phyloP scores from a whole-genome alignment of 441 rosid genomes.

The Raphanus hybrid region DNA sequence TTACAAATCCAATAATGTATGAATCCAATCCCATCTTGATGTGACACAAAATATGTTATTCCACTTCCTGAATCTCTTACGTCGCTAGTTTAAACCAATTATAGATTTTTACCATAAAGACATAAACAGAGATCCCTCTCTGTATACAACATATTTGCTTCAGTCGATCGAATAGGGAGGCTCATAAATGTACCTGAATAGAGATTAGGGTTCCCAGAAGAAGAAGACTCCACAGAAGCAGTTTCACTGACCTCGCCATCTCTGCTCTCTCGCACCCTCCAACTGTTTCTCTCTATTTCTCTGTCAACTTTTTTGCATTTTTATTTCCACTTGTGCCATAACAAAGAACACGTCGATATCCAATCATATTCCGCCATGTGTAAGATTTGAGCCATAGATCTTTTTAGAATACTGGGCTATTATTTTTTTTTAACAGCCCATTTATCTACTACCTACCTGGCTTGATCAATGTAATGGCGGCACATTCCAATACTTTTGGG shows the following conservation, averaged over 20 bases:
- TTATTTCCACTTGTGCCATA: neutral
- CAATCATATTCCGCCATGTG: slow-evolving; percentile 17
- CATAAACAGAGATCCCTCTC: neutral
- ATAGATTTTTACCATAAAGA: neutral
- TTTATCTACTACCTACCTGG: too few species aligned
- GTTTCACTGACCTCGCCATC: slow-evolving; percentile 53
- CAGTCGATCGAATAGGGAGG: neutral
- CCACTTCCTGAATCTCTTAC: too few species aligned
- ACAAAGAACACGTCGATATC: slow-evolving; percentile 33
- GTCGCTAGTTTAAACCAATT: too few species aligned
- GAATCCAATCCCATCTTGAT: neutral
- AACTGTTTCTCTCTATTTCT: neutral
- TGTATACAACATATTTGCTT: neutral
- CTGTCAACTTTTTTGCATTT: neutral
- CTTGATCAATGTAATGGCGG: neutral
- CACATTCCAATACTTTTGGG: slow-evolving; percentile 8
- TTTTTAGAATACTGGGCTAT: too few species aligned
- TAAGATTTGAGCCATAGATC: neutral
- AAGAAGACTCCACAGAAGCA: slow-evolving; percentile 51
- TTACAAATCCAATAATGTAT: neutral
- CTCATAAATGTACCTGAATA: slow-evolving; percentile 50
- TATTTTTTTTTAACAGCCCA: too few species aligned
- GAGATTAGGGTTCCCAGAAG: slow-evolving; percentile 47
- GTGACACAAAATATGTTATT: neutral
- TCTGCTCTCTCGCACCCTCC: neutral